Base-by-base conservation (phyloP, 805 yeast species). In the Candida fluviatilis region DNA sequence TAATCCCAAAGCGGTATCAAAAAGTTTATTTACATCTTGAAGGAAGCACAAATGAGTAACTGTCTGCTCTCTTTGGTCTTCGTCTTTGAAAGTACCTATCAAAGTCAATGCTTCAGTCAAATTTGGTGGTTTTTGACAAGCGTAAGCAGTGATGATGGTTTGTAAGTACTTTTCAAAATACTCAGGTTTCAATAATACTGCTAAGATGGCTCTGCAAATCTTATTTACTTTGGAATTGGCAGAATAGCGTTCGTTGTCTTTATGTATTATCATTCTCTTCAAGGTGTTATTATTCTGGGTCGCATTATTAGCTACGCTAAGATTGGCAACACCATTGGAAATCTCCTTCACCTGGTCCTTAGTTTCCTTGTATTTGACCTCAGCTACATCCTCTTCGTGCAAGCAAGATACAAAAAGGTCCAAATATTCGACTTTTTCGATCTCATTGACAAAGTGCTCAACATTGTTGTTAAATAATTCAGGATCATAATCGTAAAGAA, bases 41-140 rank as follows among this genome's bases (percentile, higher is more conserved):
- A 93, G 65, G 71, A 91, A 91, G 51, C 96, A 87, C 39, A 93
- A 64, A 54, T 93, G 97, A 30, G 87, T 80, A 18, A 91, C 77
- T 2, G 86, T 71, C 26, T 75, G 73, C 43, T 75, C 81, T 14
- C 57, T 60, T 31, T 74, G 74, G 6, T 64, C 69, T 30, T 67
- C 63, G 34, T 67, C 64, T 5, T 66, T 61, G 41, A 82, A 64
- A 0, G 75, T 52, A 1, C 82, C 72, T 40, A 89, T 81, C 36
- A 85, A 62, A 18, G 54, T 55, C 39, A 93, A 68, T 0, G 98
- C 98, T 19, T 79, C 82, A 24, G 70, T 76, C 36, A 89, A 70
- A 50, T 84, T 85, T 12, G 97, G 89, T 2, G 99, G 99, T 29
- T 73, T 78, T 64, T 86, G 85, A 58, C 95, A 87, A 0, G 96